Conservation (phyloP, 306 rosid species). For the Prunus davidiana region DNA sequence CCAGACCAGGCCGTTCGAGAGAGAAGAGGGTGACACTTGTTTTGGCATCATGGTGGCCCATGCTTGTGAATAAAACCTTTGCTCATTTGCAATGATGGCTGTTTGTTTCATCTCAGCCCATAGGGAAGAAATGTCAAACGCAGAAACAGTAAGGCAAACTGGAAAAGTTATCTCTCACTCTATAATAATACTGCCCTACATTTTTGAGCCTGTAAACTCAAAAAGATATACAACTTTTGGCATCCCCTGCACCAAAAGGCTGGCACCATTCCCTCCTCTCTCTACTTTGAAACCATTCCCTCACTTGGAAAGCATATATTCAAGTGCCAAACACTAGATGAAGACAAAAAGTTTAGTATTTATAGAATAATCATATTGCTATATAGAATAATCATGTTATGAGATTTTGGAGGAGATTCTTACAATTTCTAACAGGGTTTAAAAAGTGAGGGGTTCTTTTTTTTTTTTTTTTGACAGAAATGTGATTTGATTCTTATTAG, state of each 20-base stretch:
- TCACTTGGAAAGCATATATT: conserved; percentile 28
- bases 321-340: conserved; percentile 22
- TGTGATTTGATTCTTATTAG: no score
- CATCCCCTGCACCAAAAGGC: conserved; percentile 37
- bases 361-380: conserved; percentile 1
- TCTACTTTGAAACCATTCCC: conserved; percentile 29
- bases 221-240: conserved; percentile 46
- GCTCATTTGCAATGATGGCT: conserved; percentile 58
- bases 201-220: conserved; percentile 41
- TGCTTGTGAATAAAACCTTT: conserved; percentile 44
- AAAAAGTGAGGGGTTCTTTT: no score
- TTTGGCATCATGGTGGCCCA: conserved; percentile 59
- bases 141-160: conserved; percentile 30
- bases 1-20: conserved; percentile 15
- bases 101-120: conserved; percentile 22
- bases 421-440: no score
- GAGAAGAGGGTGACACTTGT: conserved; percentile 38
- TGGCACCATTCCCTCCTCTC: conserved; percentile 31
- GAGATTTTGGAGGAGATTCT: no score
- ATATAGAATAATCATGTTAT: neutral
- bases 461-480: no score
- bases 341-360: conserved; percentile 20
- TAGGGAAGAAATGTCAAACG: conserved; percentile 26
- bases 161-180: conserved; percentile 18
- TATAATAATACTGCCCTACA: conserved; percentile 41